These are phyloP conservation scores for cucumber (Cucumis sativus) DNA, from an alignment of 306 rosid species.

Conservation along the genomic window Cucumber_9930_V3 NC_026658.2:14748001-14748500, in stretches of 20 bases:
- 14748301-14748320: slow-evolving; percentile 93
- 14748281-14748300: slow-evolving; percentile 92
- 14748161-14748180: slow-evolving; percentile 88
- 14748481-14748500: slow-evolving; percentile 85
- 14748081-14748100: slow-evolving; percentile 91
- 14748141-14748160: slow-evolving; percentile 98
- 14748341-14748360: slow-evolving; percentile 88
- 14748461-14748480: slow-evolving; percentile 90
- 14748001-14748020: slow-evolving; percentile 81
- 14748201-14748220: slow-evolving; percentile 81
- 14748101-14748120: slow-evolving; percentile 97
- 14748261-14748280: slow-evolving; percentile 89
- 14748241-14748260: slow-evolving; percentile 85
- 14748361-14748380: slow-evolving; percentile 91
- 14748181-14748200: slow-evolving; percentile 89
- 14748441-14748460: slow-evolving; percentile 93
- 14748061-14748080: slow-evolving; percentile 84
- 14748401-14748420: slow-evolving; percentile 99
- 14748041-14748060: slow-evolving; percentile 73
- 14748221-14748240: slow-evolving; percentile 97
- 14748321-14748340: slow-evolving; percentile 91
- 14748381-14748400: slow-evolving; percentile 93
- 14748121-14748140: slow-evolving; percentile 84
- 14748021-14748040: slow-evolving; percentile 83
- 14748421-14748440: slow-evolving; percentile 89